Evolutionary conservation across 2,329 filamentous ascomycete species (phyloP).

Genomic region (Microcyclospora pomicola): DNA sequence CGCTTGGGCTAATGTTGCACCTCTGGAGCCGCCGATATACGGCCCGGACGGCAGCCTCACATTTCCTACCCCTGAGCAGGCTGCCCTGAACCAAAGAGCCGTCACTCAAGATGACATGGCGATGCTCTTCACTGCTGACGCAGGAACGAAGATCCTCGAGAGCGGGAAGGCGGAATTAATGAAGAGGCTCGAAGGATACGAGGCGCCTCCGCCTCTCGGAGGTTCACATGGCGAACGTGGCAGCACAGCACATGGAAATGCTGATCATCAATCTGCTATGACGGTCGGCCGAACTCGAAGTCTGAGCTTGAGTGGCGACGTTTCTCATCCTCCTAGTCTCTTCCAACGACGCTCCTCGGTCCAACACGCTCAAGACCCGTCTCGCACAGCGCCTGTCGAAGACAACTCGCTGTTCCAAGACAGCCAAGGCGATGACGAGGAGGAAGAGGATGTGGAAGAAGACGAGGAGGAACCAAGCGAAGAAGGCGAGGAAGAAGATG

Average conservation of each 20-base stretch:
- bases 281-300: not conserved
- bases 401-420: not conserved
- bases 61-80: conserved; percentile 4
- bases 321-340: not conserved
- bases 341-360: too few species aligned
- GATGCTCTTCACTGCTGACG: conserved; percentile 35
- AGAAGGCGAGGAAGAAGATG: conserved; percentile 56
- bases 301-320: not conserved
- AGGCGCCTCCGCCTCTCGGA: not conserved
- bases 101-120: conserved; percentile 30
- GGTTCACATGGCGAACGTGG: not conserved
- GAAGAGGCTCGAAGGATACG: conserved; percentile 34
- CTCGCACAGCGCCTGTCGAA: not conserved
- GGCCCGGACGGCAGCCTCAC: conserved; percentile 15
- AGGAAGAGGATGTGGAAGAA: conserved; percentile 8
- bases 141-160: conserved; percentile 35
- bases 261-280: not conserved
- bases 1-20: conserved; percentile 4
- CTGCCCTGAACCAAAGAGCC: not conserved
- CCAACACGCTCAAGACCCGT: too few species aligned
- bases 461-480: conserved; percentile 35
- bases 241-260: not conserved
- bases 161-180: conserved; percentile 38
- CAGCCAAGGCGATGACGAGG: conserved; percentile 2
- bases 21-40: conserved; percentile 12